Evolutionary conservation across 2,329 filamentous ascomycete genomes (phyloP), one percentile per base, ranked within the genome.

Genomic region (Botrytis elliptica): DNA sequence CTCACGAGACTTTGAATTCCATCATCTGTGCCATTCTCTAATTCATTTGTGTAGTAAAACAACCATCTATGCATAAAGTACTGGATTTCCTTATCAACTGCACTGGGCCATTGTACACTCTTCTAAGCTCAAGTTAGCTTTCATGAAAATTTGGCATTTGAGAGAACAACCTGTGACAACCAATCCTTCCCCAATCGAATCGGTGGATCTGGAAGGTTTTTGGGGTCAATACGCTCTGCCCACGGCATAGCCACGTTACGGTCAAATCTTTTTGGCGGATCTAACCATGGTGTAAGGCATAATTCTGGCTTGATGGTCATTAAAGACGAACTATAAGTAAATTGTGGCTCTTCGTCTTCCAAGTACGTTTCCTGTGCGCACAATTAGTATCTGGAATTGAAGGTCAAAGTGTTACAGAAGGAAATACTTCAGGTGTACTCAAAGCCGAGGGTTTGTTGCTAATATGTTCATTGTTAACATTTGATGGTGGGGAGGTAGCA

Each of bases 31-130:
- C 64, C 65, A 9, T 49, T 55, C 44, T 73, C 71, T 25, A 73
- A 36, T 46, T 64, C 46, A 8, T 36, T 10, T 1, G 66, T 62
- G 6, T 73, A 73, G 63, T 73, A 73, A 42, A 73, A 63, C 8
- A 62, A 16, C 55, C 68, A 63, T 42, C 44, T 44, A 65, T 73
- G 71, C 71, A 73, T 73, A 52, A 73, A 73, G 29, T 70, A 63
- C 42, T 73, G 71, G 3, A 73, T 40, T 38, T 63, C 65, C 29
- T 52, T 70, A n/a, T 73, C 71, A 25, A 65, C 57, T 10, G 63
- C 57, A 14, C 57, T 16, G 14, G 72, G 72, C 72, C 72, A 73
- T 46, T 52, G 40, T n/a, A 49, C 33, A 71, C 46, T 57, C 29
- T 69, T 40, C 71, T 73, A 52, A 40, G 25, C 4, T 52, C 29